Percentiles rank a stretch among this genome's conserved stretches.
These are phyloP conservation scores for Rhynchospora pubera DNA, from an alignment of 176 grass and related monocot genomes.

Conservation along the genomic window DNA sequence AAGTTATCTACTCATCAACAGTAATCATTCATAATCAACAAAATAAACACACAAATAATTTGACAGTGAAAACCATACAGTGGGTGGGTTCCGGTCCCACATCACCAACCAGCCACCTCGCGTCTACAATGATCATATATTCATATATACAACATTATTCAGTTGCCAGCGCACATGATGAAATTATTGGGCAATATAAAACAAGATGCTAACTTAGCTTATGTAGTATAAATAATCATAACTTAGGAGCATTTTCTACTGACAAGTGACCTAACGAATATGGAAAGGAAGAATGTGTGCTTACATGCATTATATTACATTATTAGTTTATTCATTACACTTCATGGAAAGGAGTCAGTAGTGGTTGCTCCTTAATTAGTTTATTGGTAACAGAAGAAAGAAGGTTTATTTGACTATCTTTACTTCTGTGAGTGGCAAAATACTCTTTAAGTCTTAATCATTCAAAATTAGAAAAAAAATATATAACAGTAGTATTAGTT, in stretches of 20 bases:
- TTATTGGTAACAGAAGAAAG: background rate
- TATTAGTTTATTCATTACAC: background rate
- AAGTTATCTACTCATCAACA: background rate
- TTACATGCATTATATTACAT: background rate
- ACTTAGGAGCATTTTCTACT: background rate
- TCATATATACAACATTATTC: background rate
- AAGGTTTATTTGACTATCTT: background rate
- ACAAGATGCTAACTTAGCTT: background rate
- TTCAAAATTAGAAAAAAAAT: background rate
- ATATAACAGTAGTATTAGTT: background rate
- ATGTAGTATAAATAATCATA: background rate
- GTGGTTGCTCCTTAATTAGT: background rate
- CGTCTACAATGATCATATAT: conserved; percentile 2
- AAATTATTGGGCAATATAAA: conserved; percentile 7
- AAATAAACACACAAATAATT: background rate
- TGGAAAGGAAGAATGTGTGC: background rate
- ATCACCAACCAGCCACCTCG: background rate
- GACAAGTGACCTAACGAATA: conserved; percentile 1
- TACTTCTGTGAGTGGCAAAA: background rate
- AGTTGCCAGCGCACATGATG: background rate
- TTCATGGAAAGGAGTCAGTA: background rate
- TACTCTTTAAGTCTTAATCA: background rate
- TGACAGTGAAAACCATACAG: background rate
- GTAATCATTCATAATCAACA: background rate
- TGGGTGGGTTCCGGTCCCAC: background rate